Evolutionary conservation across 164 flowering plant genomes (phyloP).

Genomic region (Amborella trichopoda): DNA sequence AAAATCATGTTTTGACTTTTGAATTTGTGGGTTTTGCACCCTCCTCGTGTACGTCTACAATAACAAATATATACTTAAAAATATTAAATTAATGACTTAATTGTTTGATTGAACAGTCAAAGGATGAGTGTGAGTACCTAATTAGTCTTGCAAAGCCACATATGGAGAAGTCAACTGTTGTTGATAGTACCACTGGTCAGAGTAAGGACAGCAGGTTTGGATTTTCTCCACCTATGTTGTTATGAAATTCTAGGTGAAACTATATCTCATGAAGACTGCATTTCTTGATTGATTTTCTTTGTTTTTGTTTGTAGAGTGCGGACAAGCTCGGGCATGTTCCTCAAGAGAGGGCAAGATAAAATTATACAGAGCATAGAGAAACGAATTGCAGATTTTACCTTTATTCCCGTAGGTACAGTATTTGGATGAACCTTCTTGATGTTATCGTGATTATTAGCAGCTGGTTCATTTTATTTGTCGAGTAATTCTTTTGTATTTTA

Average conservation of each 20-base stretch:
- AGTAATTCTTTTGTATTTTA: too few relatives aligned
- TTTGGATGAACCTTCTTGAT: too few relatives aligned
- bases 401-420: constrained; percentile 79
- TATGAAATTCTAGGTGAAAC: too few relatives aligned
- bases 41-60: too few relatives aligned
- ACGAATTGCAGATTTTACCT: constrained; percentile 80
- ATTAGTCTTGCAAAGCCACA: constrained; percentile 71
- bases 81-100: too few relatives aligned
- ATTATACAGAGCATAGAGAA: constrained; percentile 58
- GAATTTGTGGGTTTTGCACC: too few relatives aligned
- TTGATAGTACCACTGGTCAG: constrained; percentile 75
- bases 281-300: neutral
- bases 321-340: constrained; percentile 87
- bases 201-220: constrained; percentile 82
- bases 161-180: constrained; percentile 81
- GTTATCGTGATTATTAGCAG: too few relatives aligned
- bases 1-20: too few relatives aligned
- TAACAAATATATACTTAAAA: too few relatives aligned
- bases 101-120: constrained; percentile 38
- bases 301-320: constrained; percentile 42
- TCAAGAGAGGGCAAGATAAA: constrained; percentile 65
- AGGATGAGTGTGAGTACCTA: constrained; percentile 76
- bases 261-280: too few relatives aligned
- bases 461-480: too few relatives aligned
- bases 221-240: too few relatives aligned